Base-by-base conservation (phyloP, 805 yeast genomes). In the Monosporozyma unispora region DNA sequence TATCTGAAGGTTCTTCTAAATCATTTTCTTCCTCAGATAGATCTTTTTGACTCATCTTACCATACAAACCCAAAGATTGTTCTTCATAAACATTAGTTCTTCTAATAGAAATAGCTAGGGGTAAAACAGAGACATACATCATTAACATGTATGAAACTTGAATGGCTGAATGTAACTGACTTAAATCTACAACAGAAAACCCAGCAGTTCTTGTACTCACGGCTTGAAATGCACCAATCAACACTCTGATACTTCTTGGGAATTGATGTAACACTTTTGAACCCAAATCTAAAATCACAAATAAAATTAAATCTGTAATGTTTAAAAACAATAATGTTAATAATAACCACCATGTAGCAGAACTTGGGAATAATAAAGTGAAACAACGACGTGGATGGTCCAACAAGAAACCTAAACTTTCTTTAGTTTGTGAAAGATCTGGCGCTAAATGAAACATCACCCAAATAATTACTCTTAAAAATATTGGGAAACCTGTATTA, bases 321-420 rank as follows among this genome's bases (percentile, higher is more conserved):
- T 91, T 91, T 56, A 93, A 68, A 1, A 75, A 74, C 14, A 89
- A 74, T 52, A 93, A 72, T 18, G 90, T 86, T 50, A 80, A 73
- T 47, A 89, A 73, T 42, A 93, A 72, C 96, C 96, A 89, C 95
- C 96, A 88, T 0, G 99, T 91, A 2, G 98, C 95, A 1, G 82
- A 81, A 3, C 91, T 78, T 0, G 99, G 99, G 59, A 93, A 93
- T 50, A 93, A 71, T 51, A 93, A 69, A 3, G 98, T 89, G 62
- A 91, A 93, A 64, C 99, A 93, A 60, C 99, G 84, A 61, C 99
- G 81, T 1, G 99, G 99, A 65, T 93, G 99, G 54, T 90, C 97
- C 39, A 93, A 71, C 51, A 93, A 67, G 57, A 93, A 93, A 0
- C 87, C 90, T 14, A 90, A 68, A 5, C 95, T 84, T 60, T 93